These are phyloP conservation scores for Penicillium psychrofluorescens DNA, from an alignment of 495 filamentous ascomycete species.

Conservation along the genomic window DNA sequence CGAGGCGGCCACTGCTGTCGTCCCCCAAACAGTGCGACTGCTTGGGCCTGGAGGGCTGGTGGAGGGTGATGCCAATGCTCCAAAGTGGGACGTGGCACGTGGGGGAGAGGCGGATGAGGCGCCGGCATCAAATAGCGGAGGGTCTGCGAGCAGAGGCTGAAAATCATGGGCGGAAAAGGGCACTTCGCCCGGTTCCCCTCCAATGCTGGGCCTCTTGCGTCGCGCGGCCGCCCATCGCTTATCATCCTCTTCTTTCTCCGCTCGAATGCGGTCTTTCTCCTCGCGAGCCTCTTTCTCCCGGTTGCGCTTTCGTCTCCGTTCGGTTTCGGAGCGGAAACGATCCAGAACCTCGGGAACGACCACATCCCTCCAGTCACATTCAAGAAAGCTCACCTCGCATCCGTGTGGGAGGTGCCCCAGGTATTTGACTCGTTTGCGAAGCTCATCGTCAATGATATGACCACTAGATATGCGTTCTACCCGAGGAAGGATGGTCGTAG, in stretches of 20 bases:
- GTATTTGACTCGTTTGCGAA: constrained; percentile 84
- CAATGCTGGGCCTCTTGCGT: constrained; percentile 36
- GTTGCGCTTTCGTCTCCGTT: constrained; percentile 70
- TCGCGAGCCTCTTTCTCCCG: constrained; percentile 82
- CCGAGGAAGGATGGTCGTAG: constrained; percentile 80
- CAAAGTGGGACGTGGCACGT: constrained; percentile 47
- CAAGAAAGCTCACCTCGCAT: constrained; percentile 87
- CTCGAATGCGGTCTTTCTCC: constrained; percentile 81
- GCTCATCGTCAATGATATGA: constrained; percentile 82
- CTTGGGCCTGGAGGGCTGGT: constrained; percentile 65
- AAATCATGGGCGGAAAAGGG: constrained; percentile 53
- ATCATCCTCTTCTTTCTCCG: constrained; percentile 75
- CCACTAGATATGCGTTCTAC: constrained; percentile 90
- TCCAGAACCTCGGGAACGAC: constrained; percentile 69
- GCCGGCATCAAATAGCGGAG: constrained; percentile 33
- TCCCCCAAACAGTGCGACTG: constrained; percentile 82
- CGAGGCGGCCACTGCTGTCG: constrained; percentile 50
- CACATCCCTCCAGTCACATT: constrained; percentile 95
- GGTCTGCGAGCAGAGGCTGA: constrained; percentile 49
- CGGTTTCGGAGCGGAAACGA: constrained; percentile 67
- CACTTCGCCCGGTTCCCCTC: constrained; percentile 22
- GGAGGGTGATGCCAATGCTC: constrained; percentile 62
- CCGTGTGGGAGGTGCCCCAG: constrained; percentile 85
- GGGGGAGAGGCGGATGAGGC: constrained; percentile 54
- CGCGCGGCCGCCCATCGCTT: constrained; percentile 50